Base-by-base conservation (phyloP, 139 green algal genomes). In the Chlamydomonas schloesseri region DNA sequence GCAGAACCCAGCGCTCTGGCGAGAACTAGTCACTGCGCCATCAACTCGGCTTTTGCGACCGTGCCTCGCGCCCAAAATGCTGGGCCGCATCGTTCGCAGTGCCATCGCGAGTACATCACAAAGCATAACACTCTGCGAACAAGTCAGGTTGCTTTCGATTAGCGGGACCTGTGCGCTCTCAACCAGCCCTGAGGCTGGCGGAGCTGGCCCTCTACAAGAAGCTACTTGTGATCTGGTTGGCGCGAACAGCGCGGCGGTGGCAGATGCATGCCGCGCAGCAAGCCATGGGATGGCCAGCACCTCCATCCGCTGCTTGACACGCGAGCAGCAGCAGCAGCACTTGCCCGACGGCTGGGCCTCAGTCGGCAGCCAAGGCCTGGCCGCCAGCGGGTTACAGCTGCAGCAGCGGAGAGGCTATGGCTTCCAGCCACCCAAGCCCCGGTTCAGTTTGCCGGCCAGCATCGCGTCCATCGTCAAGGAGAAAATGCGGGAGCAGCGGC, bases 401-500 rank as follows among this genome's bases (percentile, higher is more conserved):
- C 67, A 85, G 47, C 79, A 85, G 67, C 26, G 57, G 4, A 64
- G 79, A 37, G 55, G 24, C 2, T 76, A 58, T 13, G 79, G 46
- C 21, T 85, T 70, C 68, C 15, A 8, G 36, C 79, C 65, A 10
- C 79, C 64, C 24, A 85, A 85, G 79, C 79, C 60, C 14, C 79
- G 67, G 36, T 85, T 85, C 79, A 21, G 36, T 3, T 50, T 85
- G 28, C 79, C 79, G 20, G 31, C 57, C 53, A 50, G 28, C 24
- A 85, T 85, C 26, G 47, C 79, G 24, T 15, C 53, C 58, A 42
- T 85, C 18, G 79, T 85, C 33, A 21, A 58, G n/a, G 67, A 85
- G 2, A 69, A 58, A 4, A 85, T 85, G 9, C 67, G 24, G 9
- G 79, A 33, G 46, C 47, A 69, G 23, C 47, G 47, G 23, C 47